A percentile compares a stretch with the other conserved stretches of the same genome.
Evolutionary conservation across 257 asterid species (phyloP).

Genomic region (Plantago elongata): DNA sequence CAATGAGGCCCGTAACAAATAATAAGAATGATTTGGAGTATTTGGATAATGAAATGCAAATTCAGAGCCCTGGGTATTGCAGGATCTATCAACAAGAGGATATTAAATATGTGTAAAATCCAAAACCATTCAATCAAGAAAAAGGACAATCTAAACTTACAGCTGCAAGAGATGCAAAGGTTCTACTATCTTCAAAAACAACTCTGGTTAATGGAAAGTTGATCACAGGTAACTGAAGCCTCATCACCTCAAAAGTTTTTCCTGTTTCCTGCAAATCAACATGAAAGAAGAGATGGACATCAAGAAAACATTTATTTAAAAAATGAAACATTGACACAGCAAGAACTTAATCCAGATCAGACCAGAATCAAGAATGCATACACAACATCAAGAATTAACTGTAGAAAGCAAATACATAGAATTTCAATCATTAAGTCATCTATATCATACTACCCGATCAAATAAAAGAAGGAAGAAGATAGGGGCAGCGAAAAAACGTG

Average conservation of each 20-base stretch:
- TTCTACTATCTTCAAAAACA: constrained; percentile 87
- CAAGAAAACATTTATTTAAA: constrained; percentile 11
- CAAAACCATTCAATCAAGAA: too few species aligned
- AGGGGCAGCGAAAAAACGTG: constrained; percentile 16
- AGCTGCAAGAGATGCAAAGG: constrained; percentile 81
- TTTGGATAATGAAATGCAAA: too few species aligned
- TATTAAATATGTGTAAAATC: too few species aligned
- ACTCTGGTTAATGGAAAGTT: constrained; percentile 57
- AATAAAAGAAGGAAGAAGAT: constrained; percentile 16
- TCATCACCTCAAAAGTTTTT: constrained; percentile 64
- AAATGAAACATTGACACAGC: constrained; percentile 13
- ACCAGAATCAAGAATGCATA: background rate
- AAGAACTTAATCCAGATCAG: constrained; percentile 18
- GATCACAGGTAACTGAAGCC: constrained; percentile 87
- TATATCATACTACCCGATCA: too few species aligned
- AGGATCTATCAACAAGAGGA: too few species aligned
- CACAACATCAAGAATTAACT: constrained; percentile 14
- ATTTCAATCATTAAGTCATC: too few species aligned
- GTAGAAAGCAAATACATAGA: background rate
- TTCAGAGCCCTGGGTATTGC: too few species aligned
- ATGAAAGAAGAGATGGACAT: constrained; percentile 21
- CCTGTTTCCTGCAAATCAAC: constrained; percentile 73
- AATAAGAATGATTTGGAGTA: too few species aligned
- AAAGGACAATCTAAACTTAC: constrained; percentile 40
- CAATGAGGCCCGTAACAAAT: too few species aligned